These are phyloP conservation scores for Chlorella ohadii DNA, from an alignment of 139 green algal species.

Conservation along the genomic window DNA sequence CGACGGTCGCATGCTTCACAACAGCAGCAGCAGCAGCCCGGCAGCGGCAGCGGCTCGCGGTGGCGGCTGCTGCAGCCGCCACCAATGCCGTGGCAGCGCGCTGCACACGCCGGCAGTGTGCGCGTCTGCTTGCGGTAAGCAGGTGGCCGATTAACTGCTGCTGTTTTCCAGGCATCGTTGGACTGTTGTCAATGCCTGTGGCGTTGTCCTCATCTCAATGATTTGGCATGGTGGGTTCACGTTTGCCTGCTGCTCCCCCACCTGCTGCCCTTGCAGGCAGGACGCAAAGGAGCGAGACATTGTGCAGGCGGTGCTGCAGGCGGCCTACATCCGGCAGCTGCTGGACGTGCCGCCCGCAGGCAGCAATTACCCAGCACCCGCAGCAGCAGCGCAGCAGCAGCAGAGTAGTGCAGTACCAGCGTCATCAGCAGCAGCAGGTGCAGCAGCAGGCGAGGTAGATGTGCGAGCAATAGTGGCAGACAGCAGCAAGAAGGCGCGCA, in stretches of 20 bases:
- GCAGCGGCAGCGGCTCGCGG: background rate
- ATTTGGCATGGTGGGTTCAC: no score
- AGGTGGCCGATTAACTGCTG: background rate
- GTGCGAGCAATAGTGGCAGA: slow-evolving; percentile 1
- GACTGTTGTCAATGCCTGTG: no score
- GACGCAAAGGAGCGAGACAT: slow-evolving; percentile 52
- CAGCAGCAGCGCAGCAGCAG: background rate
- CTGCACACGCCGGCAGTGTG: background rate
- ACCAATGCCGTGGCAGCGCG: background rate
- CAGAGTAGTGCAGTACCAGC: background rate
- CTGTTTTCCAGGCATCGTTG: no score
- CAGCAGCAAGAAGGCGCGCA: slow-evolving; percentile 1
- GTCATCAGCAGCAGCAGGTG: slow-evolving; percentile 1
- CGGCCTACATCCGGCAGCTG: slow-evolving; percentile 62
- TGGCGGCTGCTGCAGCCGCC: background rate
- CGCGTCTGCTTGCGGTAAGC: slow-evolving; percentile 8
- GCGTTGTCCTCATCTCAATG: no score
- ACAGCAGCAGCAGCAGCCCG: background rate
- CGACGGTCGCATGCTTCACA: background rate
- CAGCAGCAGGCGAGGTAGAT: background rate
- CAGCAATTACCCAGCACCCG: background rate
- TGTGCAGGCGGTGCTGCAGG: slow-evolving; percentile 66
- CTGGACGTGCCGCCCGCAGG: slow-evolving; percentile 3
- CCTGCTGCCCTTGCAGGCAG: slow-evolving; percentile 6
- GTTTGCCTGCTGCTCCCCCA: no score